Evolutionary conservation across 2,329 filamentous ascomycete genomes (phyloP).

Genomic region (Colletotrichum higginsianum): DNA sequence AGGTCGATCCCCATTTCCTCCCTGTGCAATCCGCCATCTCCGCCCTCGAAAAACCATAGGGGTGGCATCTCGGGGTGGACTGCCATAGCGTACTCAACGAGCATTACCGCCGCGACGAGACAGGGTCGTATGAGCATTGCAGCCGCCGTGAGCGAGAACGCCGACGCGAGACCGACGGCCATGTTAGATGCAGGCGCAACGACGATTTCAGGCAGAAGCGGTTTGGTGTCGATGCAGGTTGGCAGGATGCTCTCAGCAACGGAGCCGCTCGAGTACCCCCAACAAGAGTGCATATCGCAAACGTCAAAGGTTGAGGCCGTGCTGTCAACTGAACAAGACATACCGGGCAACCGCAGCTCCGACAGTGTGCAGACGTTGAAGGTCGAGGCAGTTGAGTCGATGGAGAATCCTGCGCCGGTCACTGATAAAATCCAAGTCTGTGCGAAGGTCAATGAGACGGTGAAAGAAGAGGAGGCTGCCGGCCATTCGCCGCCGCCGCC

Average conservation of each 20-base stretch:
- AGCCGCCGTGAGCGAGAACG: constrained; percentile 23
- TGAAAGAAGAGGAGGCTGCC: constrained; percentile 15
- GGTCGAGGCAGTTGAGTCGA: constrained; percentile 30
- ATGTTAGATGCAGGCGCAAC: constrained; percentile 13
- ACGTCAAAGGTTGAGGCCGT: constrained; percentile 18
- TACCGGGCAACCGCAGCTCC: constrained; percentile 22
- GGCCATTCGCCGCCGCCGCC: constrained; percentile 26
- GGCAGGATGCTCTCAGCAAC: constrained; percentile 10
- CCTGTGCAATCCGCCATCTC: constrained; percentile 37
- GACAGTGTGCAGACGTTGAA: constrained; percentile 25
- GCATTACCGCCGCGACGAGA: neutral
- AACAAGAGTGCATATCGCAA: constrained; percentile 7
- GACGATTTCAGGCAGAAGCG: constrained; percentile 9
- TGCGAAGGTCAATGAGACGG: constrained; percentile 38
- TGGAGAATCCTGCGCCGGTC: constrained; percentile 32
- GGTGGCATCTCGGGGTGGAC: neutral
- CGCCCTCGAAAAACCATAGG: constrained; percentile 9
- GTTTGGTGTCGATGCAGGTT: constrained; percentile 28
- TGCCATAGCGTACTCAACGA: constrained; percentile 13
- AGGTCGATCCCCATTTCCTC: constrained; percentile 39
- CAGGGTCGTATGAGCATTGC: constrained; percentile 37
- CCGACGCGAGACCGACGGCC: constrained; percentile 8
- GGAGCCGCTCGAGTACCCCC: constrained; percentile 9
- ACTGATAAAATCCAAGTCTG: constrained; percentile 30
- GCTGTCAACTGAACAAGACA: constrained; percentile 32